These are phyloP conservation scores for Porpolomopsis calyptriformis DNA, from an alignment of 768 basidiomycete species.

Conservation along the genomic window DNA sequence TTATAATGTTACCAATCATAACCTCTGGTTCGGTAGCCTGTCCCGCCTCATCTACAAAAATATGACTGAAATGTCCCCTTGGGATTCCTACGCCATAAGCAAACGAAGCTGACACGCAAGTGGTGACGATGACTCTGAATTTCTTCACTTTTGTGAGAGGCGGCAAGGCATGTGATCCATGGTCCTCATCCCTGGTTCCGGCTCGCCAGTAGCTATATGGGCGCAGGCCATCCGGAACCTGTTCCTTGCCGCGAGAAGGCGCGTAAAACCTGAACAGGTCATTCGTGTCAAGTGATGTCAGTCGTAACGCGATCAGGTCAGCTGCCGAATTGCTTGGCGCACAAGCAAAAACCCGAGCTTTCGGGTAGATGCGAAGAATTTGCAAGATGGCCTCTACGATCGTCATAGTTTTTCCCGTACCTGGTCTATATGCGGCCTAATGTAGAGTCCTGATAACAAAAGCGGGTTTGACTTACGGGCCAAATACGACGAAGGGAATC, in stretches of 20 bases:
- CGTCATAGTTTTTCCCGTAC: conserved; percentile 60
- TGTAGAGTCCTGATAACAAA: background rate
- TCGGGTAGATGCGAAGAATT: conserved; percentile 28
- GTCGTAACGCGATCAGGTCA: conserved; percentile 42
- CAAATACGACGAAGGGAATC: conserved; percentile 49
- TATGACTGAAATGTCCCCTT: conserved; percentile 54
- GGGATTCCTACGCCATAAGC: conserved; percentile 45
- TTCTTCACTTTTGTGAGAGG: conserved; percentile 25
- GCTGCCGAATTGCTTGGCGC: conserved; percentile 61
- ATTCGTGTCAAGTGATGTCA: conserved; percentile 23
- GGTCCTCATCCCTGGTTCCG: background rate
- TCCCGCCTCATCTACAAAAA: conserved; percentile 65
- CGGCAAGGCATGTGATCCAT: conserved; percentile 33
- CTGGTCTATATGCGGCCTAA: conserved; percentile 30
- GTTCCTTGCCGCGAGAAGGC: conserved; percentile 33
- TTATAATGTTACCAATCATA: conserved; percentile 26
- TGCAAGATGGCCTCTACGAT: conserved; percentile 51
- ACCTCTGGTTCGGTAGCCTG: conserved; percentile 63
- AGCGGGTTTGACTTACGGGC: conserved; percentile 35
- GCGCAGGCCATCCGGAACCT: conserved; percentile 35
- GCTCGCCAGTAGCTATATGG: conserved; percentile 22
- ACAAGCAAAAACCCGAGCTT: conserved; percentile 42
- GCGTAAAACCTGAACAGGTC: conserved; percentile 50
- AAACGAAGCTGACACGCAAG: conserved; percentile 54
- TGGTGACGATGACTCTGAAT: conserved; percentile 51